Evolutionary conservation across 441 rosid genomes (phyloP), one percentile per base, ranked within the genome.

Genomic region (Populus hybrid): DNA sequence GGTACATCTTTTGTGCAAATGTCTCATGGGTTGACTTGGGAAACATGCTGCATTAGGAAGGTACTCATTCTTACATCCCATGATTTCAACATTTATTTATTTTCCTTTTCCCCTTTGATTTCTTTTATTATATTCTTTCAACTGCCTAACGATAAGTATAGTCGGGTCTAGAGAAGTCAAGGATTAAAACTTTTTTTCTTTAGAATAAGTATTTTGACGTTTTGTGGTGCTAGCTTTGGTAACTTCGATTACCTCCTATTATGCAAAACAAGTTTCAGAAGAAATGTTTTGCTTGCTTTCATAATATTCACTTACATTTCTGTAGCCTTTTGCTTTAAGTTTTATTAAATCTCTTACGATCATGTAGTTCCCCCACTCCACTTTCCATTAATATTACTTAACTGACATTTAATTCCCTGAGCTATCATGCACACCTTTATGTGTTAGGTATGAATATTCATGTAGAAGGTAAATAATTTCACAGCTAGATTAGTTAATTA

Each of bases 11-110:
- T 40, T 90, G 92, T 74, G 94, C 88, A 83, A 90, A 90, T 76
- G 94, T 89, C 86, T 90, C 94, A 42, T 90, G 92, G 72, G 94
- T 90, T 28, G 94, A 88, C 84, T 89, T 90, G 50, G 94, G 94
- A 81, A 90, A 90, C 94, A 89, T 90, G 81, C 94, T 91, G 88
- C 87, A 87, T 50, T 59, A 38, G 16, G 63, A 59, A 78, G 21
- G 21, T 21, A 18, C 35, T 38, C 23, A 21, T 38, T 23, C 40
- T 63, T 35, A 65, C 32, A 42, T 68, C 70, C 70, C 26, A 70
- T 77, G 30, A 70, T 59, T 77, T 35, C 36, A 59, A 12, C 53
- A 70, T 57, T 42, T 5, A 42, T 2, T 12, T 34, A 69, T 69
- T 61, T 20, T 14, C 59, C 10, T 26, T 57, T 20, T 30, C 11